Percentiles rank a stretch among this genome's conserved stretches.
phyloP scores from a whole-genome alignment of 164 flowering plant genomes.

The Tinospora cordifolia region DNA sequence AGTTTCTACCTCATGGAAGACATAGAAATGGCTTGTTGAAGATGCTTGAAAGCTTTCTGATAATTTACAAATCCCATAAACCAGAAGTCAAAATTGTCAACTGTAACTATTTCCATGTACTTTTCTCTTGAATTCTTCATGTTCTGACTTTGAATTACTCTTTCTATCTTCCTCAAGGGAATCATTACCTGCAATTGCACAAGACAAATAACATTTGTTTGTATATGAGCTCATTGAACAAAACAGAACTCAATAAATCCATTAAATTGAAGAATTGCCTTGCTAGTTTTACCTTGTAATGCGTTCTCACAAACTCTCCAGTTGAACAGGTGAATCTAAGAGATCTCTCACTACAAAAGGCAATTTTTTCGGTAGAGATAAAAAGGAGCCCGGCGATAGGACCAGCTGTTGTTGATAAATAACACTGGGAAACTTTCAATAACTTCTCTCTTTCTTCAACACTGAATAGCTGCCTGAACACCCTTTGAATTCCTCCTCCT shows the following conservation, averaged over 20 bases:
- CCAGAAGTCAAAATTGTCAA: conserved; percentile 48
- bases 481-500: background rate
- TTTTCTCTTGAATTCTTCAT: conserved; percentile 32
- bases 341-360: conserved; percentile 45
- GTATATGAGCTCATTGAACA: background rate
- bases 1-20: background rate
- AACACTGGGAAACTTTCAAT: conserved; percentile 38
- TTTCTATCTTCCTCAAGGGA: conserved; percentile 32
- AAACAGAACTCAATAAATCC: background rate
- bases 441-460: conserved; percentile 7
- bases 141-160: conserved; percentile 30
- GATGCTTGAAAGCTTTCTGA: conserved; percentile 32
- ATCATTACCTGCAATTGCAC: conserved; percentile 31
- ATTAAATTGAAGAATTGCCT: background rate
- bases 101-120: conserved; percentile 40
- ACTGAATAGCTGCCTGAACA: background rate
- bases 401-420: conserved; percentile 47
- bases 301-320: conserved; percentile 25
- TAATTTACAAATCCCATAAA: conserved; percentile 47
- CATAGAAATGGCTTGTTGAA: conserved; percentile 27
- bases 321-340: conserved; percentile 23
- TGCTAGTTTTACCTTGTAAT: conserved; percentile 31
- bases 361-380: conserved; percentile 37
- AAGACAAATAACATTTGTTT: background rate
- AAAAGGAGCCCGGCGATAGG: conserved; percentile 50